Base-by-base conservation (phyloP, 176 grass and related monocot species). In the Carex pumila region DNA sequence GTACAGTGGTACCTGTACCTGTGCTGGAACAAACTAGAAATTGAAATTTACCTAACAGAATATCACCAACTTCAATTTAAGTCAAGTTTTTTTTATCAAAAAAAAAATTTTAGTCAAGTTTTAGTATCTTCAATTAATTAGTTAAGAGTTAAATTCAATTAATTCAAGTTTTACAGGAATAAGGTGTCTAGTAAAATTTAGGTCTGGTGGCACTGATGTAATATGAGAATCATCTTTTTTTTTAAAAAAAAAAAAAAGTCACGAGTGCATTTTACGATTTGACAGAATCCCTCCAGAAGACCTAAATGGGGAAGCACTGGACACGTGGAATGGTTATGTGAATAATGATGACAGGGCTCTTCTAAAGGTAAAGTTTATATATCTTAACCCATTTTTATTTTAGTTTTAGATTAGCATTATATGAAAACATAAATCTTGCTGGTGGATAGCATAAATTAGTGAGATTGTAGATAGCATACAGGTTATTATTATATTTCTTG, bases 331-430 rank as follows among this genome's bases (percentile, higher is more conserved):
- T 21, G 89, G 92, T 64, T 95, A 98, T 83, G 95, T 98, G 19
- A 87, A 98, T 88, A 88, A 93, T 83, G 85, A 94, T 86, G 95
- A 95, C 41, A 77, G 95, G 55, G 89, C 95, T 86, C 95, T 98
- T 90, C 80, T 98, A 59, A 98, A 98, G 95, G 95, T 98, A 37
- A 98, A 89, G 89, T 91, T n/a, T 82, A n/a, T n/a, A n/a, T n/a
- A 49, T 65, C 19, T 68, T 91, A 59, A 12, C 71, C n/a, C 58
- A 56, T 69, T 85, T 41, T 55, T 85, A 34, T 81, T 39, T 86
- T 82, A 43, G 64, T 45, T 52, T 74, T 72, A 50, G 55, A 59
- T 77, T 13, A 61, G 37, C 14, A 34, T 30, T 75, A 71, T 90
- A 61, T 87, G 43, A 98, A 86, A 98, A 93, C 54, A 98, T 98